Base-by-base conservation (phyloP, 805 yeast genomes). In the Citeromyces nyonsensis region DNA sequence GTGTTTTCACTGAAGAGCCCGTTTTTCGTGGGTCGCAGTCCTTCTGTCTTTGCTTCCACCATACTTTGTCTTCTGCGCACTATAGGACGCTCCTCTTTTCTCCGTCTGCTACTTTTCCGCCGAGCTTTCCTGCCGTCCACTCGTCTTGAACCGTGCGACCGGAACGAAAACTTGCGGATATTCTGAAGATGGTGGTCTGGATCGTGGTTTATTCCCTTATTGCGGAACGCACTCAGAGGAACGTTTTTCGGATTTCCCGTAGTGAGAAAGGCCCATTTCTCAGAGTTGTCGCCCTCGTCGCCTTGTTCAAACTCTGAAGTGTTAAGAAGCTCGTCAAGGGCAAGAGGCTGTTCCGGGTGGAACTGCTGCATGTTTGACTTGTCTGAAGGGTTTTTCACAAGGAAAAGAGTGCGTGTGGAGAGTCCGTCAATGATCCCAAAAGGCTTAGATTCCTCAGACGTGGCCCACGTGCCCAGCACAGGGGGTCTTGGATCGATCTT, bases 361-460 rank as follows among this genome's bases (percentile, higher is more conserved):
- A 31, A 10, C 12, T 15, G 18, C 10, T 27, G 15, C 18, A 27
- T 27, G 15, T 26, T 4, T 12, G 24, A 4, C n/a, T 11, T 15
- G 33, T 24, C n/a, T 12, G 13, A 15, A 40, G 71, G 58, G 22
- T 18, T 18, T 5, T 7, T 18, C 22, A 18, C 22, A 5, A 18
- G 22, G 7, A 18, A 18, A 39, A 88, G 58, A 2, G 94, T 78
- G 35, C 95, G 66, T 1, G 97, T 91, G 0, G 94, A 76, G 22
- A 83, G 65, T 4, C 98, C 98, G 51, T 88, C 97, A 46, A 88
- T 88, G 36, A 88, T 84, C 14, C 95, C 93, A 52, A 81, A 84
- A 1, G 95, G 95, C 44, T 83, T 76, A 35, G 54, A 56, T 33
- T 70, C 70, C 29, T 62, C 69, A 33, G 77, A 70, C 5, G 93